phyloP scores from a whole-genome alignment of 768 basidiomycete genomes.

The Pisolithus microcarpus region DNA sequence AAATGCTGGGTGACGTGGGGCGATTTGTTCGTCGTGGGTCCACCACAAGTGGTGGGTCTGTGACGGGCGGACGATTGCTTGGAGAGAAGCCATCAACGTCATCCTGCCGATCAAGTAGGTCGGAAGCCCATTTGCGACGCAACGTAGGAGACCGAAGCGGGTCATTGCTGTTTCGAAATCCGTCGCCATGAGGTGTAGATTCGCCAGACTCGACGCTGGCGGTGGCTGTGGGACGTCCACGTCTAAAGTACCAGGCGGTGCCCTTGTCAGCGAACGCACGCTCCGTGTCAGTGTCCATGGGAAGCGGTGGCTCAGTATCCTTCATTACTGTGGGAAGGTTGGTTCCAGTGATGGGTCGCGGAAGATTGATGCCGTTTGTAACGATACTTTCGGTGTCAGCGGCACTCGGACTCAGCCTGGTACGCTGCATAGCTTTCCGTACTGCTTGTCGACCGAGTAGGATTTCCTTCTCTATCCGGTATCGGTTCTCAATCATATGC shows the following conservation, averaged over 20 bases:
- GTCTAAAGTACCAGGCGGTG: conserved; percentile 48
- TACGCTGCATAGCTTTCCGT: conserved; percentile 46
- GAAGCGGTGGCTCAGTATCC: conserved; percentile 48
- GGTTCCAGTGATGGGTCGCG: conserved; percentile 20
- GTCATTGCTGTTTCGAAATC: conserved; percentile 25
- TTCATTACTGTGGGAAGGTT: conserved; percentile 15
- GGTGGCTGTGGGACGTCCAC: conserved; percentile 31
- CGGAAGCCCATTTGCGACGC: conserved; percentile 44
- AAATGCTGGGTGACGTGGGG: conserved; percentile 27
- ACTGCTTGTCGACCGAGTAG: conserved; percentile 68
- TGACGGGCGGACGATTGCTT: neutral
- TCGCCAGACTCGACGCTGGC: conserved; percentile 25
- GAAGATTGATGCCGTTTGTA: conserved; percentile 15
- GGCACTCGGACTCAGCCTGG: conserved; percentile 14
- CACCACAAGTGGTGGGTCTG: neutral
- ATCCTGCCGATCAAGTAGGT: conserved; percentile 30
- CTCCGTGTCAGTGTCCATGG: conserved; percentile 78
- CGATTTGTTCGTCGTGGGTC: conserved; percentile 5
- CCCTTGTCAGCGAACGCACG: conserved; percentile 51
- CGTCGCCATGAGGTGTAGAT: conserved; percentile 26
- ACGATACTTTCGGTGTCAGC: conserved; percentile 17
- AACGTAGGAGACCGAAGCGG: conserved; percentile 35
- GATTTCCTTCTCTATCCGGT: conserved; percentile 77
- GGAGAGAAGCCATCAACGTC: conserved; percentile 6
- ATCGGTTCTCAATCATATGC: conserved; percentile 92